phyloP scores from a whole-genome alignment of 495 filamentous ascomycete genomes.

The Stereocaulon alpinum region DNA sequence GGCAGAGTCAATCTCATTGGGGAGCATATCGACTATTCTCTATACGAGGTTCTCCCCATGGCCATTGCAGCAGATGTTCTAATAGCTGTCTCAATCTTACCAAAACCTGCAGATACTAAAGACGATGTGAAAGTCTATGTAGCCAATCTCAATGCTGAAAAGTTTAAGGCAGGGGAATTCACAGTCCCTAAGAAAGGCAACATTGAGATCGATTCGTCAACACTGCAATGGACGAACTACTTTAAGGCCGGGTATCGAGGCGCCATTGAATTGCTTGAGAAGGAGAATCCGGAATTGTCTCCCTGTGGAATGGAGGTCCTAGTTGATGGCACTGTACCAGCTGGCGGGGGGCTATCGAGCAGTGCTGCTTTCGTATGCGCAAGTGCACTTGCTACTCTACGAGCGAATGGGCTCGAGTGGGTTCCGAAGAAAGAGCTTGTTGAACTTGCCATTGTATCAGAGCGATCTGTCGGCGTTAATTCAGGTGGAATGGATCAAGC shows the following conservation, averaged over 20 bases:
- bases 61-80: constrained; percentile 85
- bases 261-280: constrained; percentile 65
- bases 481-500: constrained; percentile 99
- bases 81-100: constrained; percentile 52
- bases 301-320: constrained; percentile 78
- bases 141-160: constrained; percentile 65
- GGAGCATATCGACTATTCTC: constrained; percentile 97
- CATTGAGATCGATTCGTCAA: constrained; percentile 70
- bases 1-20: constrained; percentile 97
- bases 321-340: constrained; percentile 84
- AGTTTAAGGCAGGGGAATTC: constrained; percentile 71
- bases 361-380: constrained; percentile 91
- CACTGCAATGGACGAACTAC: constrained; percentile 96
- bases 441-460: constrained; percentile 85
- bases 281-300: constrained; percentile 49
- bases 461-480: constrained; percentile 90
- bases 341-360: constrained; percentile 83
- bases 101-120: background rate
- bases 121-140: constrained; percentile 48
- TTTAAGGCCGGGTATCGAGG: constrained; percentile 86
- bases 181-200: constrained; percentile 52
- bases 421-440: constrained; percentile 84
- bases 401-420: constrained; percentile 66
- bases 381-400: constrained; percentile 78
- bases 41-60: constrained; percentile 93